Evolutionary conservation across 139 green algal species (phyloP), one percentile per base, ranked within the genome.

Genomic region (Chlamydomonas applanata): DNA sequence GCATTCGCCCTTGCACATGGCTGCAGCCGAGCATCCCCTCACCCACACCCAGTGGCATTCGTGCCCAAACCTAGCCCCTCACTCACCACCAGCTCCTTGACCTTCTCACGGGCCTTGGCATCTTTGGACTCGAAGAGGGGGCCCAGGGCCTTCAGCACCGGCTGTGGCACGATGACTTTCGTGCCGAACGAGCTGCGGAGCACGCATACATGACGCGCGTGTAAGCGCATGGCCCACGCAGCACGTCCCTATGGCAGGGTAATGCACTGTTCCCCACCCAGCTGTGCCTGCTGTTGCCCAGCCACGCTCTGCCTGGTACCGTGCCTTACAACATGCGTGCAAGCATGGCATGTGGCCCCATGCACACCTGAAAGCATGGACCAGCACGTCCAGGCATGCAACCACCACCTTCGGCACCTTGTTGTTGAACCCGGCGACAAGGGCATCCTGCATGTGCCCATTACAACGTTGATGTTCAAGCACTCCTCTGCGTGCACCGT

Each of bases 391-490:
- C 53, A 97, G 57, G 0, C 88, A 84, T 22, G 90, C 91, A 16
- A 93, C 73, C 24, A 95, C 90, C 30, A 92, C 90, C 78, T 98
- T 98, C 5, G 93, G 91, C 45, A 97, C 88, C 83, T 98, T 98
- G 84, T 97, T 81, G 4, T 25, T 65, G 24, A 94, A 90, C 0
- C 85, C 90, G 45, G 88, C 91, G 0, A 94, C 54, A 93, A 71
- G 9, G 35, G 59, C 71, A 66, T 78, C 27, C 34, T 40, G 52
- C 62, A 52, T 32, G 62, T 49, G 40, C 11, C 40, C 40, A 11
- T 49, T 49, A 11, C 54, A 62, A 69, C 17, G 4, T 29, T 69
- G 4, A 36, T 29, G 5, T 62, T 62, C 54, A 68, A n/a, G 5
- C 60, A 29, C 54, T 62, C 7, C 40, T 19, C 62, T 52, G 20